Evolutionary conservation across 2,329 filamentous ascomycete genomes (phyloP), one percentile per base, ranked within the genome.

Genomic region (Elsinoe fawcettii): DNA sequence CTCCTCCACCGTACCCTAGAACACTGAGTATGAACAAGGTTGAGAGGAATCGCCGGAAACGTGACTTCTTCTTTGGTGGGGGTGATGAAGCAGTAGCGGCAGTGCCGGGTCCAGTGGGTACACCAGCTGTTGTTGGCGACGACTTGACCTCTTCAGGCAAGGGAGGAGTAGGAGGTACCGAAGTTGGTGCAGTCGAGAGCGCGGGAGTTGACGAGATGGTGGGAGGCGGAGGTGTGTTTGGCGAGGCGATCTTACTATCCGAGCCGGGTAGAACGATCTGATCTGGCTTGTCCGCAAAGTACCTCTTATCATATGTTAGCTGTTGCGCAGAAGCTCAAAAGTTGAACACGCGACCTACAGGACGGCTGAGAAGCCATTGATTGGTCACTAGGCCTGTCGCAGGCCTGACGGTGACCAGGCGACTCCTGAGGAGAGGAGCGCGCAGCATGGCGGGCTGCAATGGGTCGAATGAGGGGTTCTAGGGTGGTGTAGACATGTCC

Each of bases 1-100:
- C 85, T 64, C 92, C 90, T 63, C 90, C 90, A 57, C 82, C 88
- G 66, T 96, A 99, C 37, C 87, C 85, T 44, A 95, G 73, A 5
- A 83, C 83, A 23, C 87, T 84, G 25, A 96, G 80, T 44, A 96
- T 73, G 61, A 91, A 75, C 51, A 96, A 73, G 56, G 87, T 88
- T 63, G 91, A 74, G 58, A 96, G 74, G 69, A 90, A 86, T 69
- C 86, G 86, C 66, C 88, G 81, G 69, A 96, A 82, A 59, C 87
- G 83, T 78, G 69, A 84, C 77, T 82, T 87, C 77, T 80, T 82
- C 64, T 77, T 83, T 75, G 76, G 76, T 65, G 65, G 71, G 14
- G 74, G 71, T 44, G 69, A 64, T 44, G 74, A 69, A 58, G 72
- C 72, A 47, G 71, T 64, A 59, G 70, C 72, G 11, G 75, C 70